Evolutionary conservation across 192 early-diverging fungal genomes (phyloP), one percentile per base, ranked within the genome.

Genomic region (Endogone sp.): DNA sequence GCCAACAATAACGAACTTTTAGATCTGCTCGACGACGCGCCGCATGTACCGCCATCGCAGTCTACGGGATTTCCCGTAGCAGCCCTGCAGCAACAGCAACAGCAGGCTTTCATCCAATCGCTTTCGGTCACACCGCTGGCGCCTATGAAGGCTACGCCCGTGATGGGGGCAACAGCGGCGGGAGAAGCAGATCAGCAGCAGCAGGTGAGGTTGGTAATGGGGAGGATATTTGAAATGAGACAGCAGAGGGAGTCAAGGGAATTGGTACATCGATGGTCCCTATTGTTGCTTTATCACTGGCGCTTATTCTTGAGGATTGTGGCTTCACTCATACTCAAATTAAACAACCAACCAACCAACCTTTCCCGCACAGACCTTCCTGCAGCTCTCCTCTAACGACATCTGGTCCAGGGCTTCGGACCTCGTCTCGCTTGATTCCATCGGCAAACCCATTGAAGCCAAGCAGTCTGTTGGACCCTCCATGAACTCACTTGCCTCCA

Each of bases 351-450:
- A 25, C 6, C 63, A 60, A 69, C 24, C 54, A 63, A 54, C 56
- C 23, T 25, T 62, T 22, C 44, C 21, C 60, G 0, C 23, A 16
- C 54, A 56, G 24, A 24, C 25, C 63, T 20, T 57, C 67, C 4
- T n/a, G 22, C 16, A 27, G 62, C 11, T 29, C 75, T 21, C 57
- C 72, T 26, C 61, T 65, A 6, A 23, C 75, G 4, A 67, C 64
- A 9, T 54, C 57, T 92, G 90, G 90, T 86, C 85, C 2, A 79
- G 84, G 69, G 86, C 84, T 32, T 89, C 88, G 21, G 79, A 73
- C 64, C 72, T 93, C 58, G 83, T 93, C 16, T 88, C 86, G 1
- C 74, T 93, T 44, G 91, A 92, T 72, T 90, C 90, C 29, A 76
- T 93, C 4, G 87, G 86, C 23, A 81, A 88, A 65, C 66, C 78